Evolutionary conservation across 163 green algal genomes (phyloP), one percentile per base, ranked within the genome.

Genomic region (Scenedesmus sp.): DNA sequence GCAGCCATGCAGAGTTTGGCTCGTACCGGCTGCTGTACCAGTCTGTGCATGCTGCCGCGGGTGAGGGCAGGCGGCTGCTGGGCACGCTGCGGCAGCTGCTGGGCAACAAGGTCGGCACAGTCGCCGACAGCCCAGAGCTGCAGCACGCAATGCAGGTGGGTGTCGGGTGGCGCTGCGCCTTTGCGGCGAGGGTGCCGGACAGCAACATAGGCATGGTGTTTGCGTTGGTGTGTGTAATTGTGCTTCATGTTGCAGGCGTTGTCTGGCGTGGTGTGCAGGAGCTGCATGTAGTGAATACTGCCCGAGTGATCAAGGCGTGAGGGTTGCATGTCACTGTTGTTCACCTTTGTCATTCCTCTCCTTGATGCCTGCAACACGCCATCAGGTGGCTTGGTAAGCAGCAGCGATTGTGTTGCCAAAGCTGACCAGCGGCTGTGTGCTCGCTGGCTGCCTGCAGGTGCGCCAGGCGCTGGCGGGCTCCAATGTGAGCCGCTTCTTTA

Each of bases 21-120:
- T 96, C 96, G 2, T 99, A 98, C 93, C 93, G 95, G 61, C 88
- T 99, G 46, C 91, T 99, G 87, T 98, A 99, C 95, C 96, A 98
- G 89, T 92, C 94, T 1, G 94, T 93, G 79, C 61, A 96, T 56
- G 92, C 94, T 3, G 80, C 59, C 30, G 91, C 94, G 43, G 95
- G 95, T 65, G 96, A 96, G 82, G 92, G 91, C 2, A 88, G 93
- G 40, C 84, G 92, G 37, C 91, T 98, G 84, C 91, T 97, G 73
- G 90, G 94, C 87, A 97, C 96, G 7, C 90, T 98, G 91, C 93
- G 93, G 80, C 88, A 92, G 18, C 82, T 96, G 86, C 87, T 94
- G 26, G 33, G 90, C 59, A 91, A 93, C 80, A 84, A 70, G 44
- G 88, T 89, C 18, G 88, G 81, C 49, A 26, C 42, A 1, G 88